phyloP scores from a whole-genome alignment of 2,329 filamentous ascomycete species.

The Xylariaceae sp. region DNA sequence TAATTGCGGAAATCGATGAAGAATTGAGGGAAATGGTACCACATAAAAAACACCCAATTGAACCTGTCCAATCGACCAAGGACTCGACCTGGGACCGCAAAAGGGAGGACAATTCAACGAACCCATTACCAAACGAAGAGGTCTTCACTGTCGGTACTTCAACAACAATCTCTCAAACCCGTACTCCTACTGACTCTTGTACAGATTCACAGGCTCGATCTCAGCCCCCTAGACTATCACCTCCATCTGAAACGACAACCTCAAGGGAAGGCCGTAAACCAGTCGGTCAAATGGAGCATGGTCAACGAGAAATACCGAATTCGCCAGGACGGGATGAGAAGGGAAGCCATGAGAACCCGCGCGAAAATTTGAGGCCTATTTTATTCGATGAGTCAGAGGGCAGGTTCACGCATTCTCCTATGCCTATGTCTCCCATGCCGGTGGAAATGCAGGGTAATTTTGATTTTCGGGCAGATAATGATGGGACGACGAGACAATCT shows the following conservation, averaged over 20 bases:
- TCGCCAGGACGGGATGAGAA: constrained; percentile 4
- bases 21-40: neutral
- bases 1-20: neutral
- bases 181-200: constrained; percentile 2
- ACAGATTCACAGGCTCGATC: constrained; percentile 1
- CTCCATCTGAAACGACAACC: constrained; percentile 17
- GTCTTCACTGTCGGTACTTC: constrained; percentile 17
- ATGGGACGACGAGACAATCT: neutral
- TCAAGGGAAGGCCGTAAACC: constrained; percentile 4
- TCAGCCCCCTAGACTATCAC: constrained; percentile 15
- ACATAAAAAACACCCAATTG: neutral
- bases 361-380: neutral
- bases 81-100: no score
- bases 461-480: constrained; percentile 7
- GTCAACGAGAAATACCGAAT: constrained; percentile 17
- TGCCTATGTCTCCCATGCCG: constrained; percentile 8
- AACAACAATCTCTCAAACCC: constrained; percentile 5
- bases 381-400: no score
- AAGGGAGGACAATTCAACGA: no score
- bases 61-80: neutral
- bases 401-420: neutral
- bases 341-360: neutral
- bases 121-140: neutral
- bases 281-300: constrained; percentile 16
- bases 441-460: no score